Evolutionary conservation across 192 early-diverging fungal genomes (phyloP), one percentile per base, ranked within the genome.

Genomic region (Cetraspora pellucida): DNA sequence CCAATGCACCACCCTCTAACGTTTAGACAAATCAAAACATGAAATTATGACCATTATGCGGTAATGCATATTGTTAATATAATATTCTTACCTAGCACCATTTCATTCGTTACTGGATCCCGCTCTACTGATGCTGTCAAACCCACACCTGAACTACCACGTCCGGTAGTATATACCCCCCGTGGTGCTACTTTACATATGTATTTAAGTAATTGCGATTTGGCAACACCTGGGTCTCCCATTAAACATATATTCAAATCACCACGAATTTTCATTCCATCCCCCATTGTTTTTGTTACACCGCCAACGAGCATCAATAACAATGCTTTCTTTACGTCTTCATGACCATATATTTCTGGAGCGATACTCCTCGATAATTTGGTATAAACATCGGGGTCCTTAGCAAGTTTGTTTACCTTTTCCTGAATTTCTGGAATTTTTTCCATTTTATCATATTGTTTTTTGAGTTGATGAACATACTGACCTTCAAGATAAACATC

Each of bases 171-270:
- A 85, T 97, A 98, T 17, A 97, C 93, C 75, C 94, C 95, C 72
- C 96, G 92, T 61, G 97, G 97, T 1, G 97, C 96, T 16, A 93
- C 93, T 80, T 95, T 95, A 80, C 89, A 88, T 45, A 98, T 94
- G 80, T 95, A 96, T 77, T 97, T 95, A 70, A 99, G 83, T 77
- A 99, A 85, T 86, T 99, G 97, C 16, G 95, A 97, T 85, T 99
- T 99, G 77, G 96, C 96, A 57, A 97, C 95, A 80, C 96, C 96
- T 61, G 97, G 97, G 81, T 99, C 97, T 82, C 97, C 97, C 95
- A 99, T 97, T 79, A 99, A 84, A 79, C 95, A 97, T 31, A 98
- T 81, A 83, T 99, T 99, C 70, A 99, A 87, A 81, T 99, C 97
- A 71, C 97, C 96, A 82, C 97, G 91, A 78, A 97, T 96, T 74